A percentile compares a stretch with the other conserved stretches of the same genome.
Evolutionary conservation across 768 basidiomycete species (phyloP).

Genomic region (Lactarius psammicola): DNA sequence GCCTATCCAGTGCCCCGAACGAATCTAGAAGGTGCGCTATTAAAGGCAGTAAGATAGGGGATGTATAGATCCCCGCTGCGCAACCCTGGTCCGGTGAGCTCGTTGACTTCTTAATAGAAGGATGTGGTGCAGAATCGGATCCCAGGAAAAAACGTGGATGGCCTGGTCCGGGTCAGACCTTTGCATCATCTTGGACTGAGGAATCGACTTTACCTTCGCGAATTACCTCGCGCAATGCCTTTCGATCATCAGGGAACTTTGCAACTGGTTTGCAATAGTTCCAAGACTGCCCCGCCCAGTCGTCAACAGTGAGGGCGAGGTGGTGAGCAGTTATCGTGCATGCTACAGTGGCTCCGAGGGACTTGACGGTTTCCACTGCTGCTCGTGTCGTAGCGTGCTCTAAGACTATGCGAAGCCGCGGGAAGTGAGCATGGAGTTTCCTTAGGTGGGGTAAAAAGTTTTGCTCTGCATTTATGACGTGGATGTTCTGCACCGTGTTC

Average conservation of each 20-base stretch:
- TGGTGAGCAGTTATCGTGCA: slow-evolving; percentile 99
- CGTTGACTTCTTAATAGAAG: slow-evolving; percentile 61
- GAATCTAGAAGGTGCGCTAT: slow-evolving; percentile 86
- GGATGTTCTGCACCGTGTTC: slow-evolving; percentile 61
- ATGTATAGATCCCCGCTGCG: slow-evolving; percentile 96
- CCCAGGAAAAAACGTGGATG: slow-evolving; percentile 97
- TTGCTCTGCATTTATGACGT: slow-evolving; percentile 90
- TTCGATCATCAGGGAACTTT: slow-evolving; percentile 89
- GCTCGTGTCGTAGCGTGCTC: slow-evolving; percentile 95
- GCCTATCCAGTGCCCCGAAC: slow-evolving; percentile 78
- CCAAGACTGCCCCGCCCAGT: slow-evolving; percentile 94
- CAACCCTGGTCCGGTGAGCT: slow-evolving; percentile 71
- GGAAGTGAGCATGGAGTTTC: slow-evolving; percentile 80
- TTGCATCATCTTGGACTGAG: not conserved
- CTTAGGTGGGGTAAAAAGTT: slow-evolving; percentile 85
- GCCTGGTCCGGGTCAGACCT: slow-evolving; percentile 43
- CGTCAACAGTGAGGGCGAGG: slow-evolving; percentile 88
- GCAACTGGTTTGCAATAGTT: slow-evolving; percentile 98
- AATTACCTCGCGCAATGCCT: slow-evolving; percentile 76
- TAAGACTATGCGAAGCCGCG: slow-evolving; percentile 88
- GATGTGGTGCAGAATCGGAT: slow-evolving; percentile 95
- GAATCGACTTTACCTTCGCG: slow-evolving; percentile 53
- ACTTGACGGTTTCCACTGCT: slow-evolving; percentile 83
- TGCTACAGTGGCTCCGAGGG: slow-evolving; percentile 76
- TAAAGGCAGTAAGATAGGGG: slow-evolving; percentile 86